Conservation (phyloP, 371 early-diverging fungal species). For the Saksenaea oblongispora region DNA sequence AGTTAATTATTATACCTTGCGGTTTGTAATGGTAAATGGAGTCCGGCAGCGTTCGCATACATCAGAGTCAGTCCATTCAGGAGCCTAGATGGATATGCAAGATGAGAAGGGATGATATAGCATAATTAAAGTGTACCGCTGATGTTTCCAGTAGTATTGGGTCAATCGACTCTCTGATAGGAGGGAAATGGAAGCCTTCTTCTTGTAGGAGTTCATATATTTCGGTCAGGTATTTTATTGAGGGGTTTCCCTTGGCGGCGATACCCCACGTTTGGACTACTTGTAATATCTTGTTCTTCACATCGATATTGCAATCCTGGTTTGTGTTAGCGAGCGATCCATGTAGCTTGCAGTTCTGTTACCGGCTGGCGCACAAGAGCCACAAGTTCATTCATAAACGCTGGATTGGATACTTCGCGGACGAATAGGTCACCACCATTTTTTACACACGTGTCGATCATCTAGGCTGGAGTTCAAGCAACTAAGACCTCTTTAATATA, state of each 20-base stretch:
- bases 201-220: slow-evolving; percentile 75
- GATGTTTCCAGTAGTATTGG: slow-evolving; percentile 69
- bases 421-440: slow-evolving; percentile 89
- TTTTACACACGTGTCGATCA: slow-evolving; percentile 92
- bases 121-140: slow-evolving; percentile 46
- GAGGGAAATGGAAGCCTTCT: slow-evolving; percentile 65
- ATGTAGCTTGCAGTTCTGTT: slow-evolving; percentile 15
- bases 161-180: slow-evolving; percentile 47
- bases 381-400: slow-evolving; percentile 85
- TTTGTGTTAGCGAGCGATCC: slow-evolving; percentile 10
- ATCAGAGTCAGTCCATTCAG: slow-evolving; percentile 94
- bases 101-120: slow-evolving; percentile 3
- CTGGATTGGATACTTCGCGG: slow-evolving; percentile 82
- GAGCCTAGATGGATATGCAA: slow-evolving; percentile 60
- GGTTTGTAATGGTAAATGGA: slow-evolving; percentile 86
- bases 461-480: slow-evolving; percentile 37
- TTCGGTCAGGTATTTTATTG: slow-evolving; percentile 74
- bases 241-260: slow-evolving; percentile 73
- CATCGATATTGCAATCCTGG: slow-evolving; percentile 65
- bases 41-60: slow-evolving; percentile 92
- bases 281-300: slow-evolving; percentile 69
- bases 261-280: slow-evolving; percentile 89
- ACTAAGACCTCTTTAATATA: background rate
- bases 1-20: slow-evolving; percentile 60
- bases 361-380: slow-evolving; percentile 64